phyloP scores from a whole-genome alignment of 805 yeast genomes.

The Candida manassasensis region DNA sequence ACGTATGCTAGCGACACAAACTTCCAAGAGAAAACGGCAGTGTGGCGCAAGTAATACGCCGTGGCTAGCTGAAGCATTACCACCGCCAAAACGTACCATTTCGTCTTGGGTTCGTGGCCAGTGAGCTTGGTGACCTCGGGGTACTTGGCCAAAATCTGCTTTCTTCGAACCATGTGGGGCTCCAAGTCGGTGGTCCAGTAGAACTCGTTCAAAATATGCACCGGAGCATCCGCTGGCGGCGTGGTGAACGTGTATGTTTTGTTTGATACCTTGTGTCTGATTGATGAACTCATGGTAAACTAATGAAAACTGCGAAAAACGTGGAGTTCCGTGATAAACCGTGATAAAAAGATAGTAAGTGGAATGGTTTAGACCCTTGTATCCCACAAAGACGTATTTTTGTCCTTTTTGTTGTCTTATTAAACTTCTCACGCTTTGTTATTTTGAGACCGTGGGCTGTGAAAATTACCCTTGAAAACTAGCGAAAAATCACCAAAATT shows the following conservation, averaged over 20 bases:
- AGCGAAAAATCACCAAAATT: too few species aligned
- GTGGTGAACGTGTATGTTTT: conserved; percentile 29
- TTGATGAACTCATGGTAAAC: conserved; percentile 14
- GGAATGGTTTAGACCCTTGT: too few species aligned
- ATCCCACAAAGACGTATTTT: too few species aligned
- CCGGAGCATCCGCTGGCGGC: conserved; percentile 38
- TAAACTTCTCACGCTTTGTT: too few species aligned
- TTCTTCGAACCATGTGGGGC: conserved; percentile 74
- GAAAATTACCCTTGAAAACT: too few species aligned
- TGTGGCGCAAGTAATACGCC: conserved; percentile 59
- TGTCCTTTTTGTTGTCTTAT: too few species aligned
- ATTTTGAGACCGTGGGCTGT: too few species aligned
- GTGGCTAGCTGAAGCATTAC: conserved; percentile 61
- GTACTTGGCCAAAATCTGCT: conserved; percentile 64
- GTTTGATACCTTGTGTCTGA: conserved; percentile 23
- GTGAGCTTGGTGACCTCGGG: conserved; percentile 78
- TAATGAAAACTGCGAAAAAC: too few species aligned
- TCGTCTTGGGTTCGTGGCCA: conserved; percentile 84
- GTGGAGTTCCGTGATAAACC: too few species aligned
- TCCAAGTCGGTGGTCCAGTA: conserved; percentile 82
- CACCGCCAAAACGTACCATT: conserved; percentile 64
- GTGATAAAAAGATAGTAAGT: too few species aligned
- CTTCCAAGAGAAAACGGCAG: conserved; percentile 46
- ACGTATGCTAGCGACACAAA: conserved; percentile 66
- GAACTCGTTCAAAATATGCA: conserved; percentile 53